Base-by-base conservation (phyloP, 73 alveolate species). In the Urostyla sp. region DNA sequence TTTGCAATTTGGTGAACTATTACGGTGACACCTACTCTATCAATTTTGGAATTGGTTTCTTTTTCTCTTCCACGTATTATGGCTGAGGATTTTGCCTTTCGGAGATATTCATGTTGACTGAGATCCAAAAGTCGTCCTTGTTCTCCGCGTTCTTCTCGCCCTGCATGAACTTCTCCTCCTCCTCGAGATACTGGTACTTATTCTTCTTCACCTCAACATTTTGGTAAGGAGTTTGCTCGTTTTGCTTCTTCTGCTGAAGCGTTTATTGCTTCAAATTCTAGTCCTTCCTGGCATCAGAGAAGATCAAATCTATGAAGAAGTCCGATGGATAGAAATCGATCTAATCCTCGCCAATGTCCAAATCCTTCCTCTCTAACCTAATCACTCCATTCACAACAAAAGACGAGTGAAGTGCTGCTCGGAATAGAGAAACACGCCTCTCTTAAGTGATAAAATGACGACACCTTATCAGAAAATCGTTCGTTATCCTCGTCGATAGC, bases 281-380 rank as follows among this genome's bases (percentile, higher is more conserved):
- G 16, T 72, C 35, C 20, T 30, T 48, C n/a, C 76, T 53, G 37
- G 72, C 75, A 74, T 74, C 86, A 20, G 58, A 60, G 59, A 77
- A 77, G 1, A 77, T 77, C 18, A 77, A 31, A 28, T 77, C 89
- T 2, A 77, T 61, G 74, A 77, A 77, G 74, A 77, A 77, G 48
- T 77, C 89, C 11, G 27, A 53, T 2, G 89, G 75, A 48, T 59
- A 77, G 0, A 27, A 20, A 15, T 26, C 73, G 43, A 27, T 75
- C 26, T 36, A 26, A 26, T 36, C 20, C 4, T 80, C 81, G 11
- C 89, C 89, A 61, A n/a, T n/a, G n/a, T 77, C 89, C 24, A 77
- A 32, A 15, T 77, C 82, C 4, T 43, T 44, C 28, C 45, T 50
- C 0, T 73, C 40, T 28, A 77, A 31, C 15, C 89, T 37, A 16